Conservation (phyloP, 495 filamentous ascomycete species). For the Penicillium diatomitis region DNA sequence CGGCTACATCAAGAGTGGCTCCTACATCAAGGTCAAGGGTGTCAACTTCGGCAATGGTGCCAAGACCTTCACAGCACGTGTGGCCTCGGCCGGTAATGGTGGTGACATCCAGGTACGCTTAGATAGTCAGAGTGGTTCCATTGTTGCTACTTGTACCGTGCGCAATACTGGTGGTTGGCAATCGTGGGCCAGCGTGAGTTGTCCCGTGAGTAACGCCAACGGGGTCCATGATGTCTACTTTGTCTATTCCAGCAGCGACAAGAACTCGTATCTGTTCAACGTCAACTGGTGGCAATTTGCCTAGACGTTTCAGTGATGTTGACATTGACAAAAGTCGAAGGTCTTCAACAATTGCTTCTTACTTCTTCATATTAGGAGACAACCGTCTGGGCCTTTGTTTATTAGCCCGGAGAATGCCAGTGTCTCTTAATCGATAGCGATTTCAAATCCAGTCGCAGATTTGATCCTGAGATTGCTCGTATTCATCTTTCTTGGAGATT, state of each 20-base stretch:
- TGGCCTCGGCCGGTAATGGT: not conserved
- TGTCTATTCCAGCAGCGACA: not conserved
- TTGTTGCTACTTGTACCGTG: not conserved
- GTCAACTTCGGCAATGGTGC: slow-evolving; percentile 9
- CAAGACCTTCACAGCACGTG: not conserved
- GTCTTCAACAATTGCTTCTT: no score
- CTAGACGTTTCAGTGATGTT: no score
- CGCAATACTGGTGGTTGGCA: not conserved
- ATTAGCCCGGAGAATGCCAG: no score
- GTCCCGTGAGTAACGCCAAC: not conserved
- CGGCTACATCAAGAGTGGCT: slow-evolving; percentile 7
- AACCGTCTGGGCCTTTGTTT: no score
- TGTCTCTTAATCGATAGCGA: no score
- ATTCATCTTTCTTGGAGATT: no score
- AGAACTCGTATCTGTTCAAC: not conserved
- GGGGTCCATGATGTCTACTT: not conserved
- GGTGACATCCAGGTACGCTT: not conserved
- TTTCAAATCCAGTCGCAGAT: no score
- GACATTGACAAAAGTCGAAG: no score
- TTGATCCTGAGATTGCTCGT: no score
- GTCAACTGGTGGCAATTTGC: not conserved
- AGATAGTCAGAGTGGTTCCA: not conserved
- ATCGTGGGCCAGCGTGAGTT: not conserved
- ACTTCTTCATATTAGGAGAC: no score
- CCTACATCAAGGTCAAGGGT: slow-evolving; percentile 16